Percentiles rank a stretch among this genome's conserved stretches.
These are phyloP conservation scores for Lipomyces oligophaga DNA, from an alignment of 805 yeast genomes.

Conservation along the genomic window DNA sequence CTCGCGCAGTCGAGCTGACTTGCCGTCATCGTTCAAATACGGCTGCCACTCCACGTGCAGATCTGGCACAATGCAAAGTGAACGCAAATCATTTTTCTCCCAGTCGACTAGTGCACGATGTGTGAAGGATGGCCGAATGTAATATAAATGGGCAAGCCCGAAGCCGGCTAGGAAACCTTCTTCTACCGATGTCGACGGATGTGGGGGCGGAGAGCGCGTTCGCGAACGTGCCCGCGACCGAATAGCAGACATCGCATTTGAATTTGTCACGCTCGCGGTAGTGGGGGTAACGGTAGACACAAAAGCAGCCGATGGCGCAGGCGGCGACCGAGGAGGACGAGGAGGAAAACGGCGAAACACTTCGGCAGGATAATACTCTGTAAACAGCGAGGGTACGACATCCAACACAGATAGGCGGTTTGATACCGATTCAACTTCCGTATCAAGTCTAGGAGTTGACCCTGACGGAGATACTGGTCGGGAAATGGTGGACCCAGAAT, in stretches of 20 bases:
- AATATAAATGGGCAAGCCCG: constrained; percentile 14
- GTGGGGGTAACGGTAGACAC: neutral
- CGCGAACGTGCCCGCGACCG: neutral
- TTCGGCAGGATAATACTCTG: constrained; percentile 19
- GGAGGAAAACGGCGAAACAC: constrained; percentile 19
- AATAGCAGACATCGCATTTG: neutral
- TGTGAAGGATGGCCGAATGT: constrained; percentile 57
- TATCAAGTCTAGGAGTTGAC: no score
- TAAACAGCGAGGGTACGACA: constrained; percentile 12
- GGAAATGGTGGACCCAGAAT: no score
- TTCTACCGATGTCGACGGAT: neutral
- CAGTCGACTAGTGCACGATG: constrained; percentile 62
- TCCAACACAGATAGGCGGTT: constrained; percentile 8
- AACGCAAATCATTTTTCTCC: constrained; percentile 66
- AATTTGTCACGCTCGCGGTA: no score
- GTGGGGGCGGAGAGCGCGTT: neutral
- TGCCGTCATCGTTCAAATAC: constrained; percentile 16
- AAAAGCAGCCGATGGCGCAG: neutral
- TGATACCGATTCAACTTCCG: no score
- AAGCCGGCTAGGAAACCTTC: constrained; percentile 8
- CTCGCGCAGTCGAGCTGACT: constrained; percentile 35
- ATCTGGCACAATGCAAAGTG: constrained; percentile 53
- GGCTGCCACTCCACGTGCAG: constrained; percentile 52
- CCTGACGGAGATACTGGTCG: no score
- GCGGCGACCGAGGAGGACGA: neutral